Percentiles rank a stretch among this genome's conserved stretches.
phyloP scores from a whole-genome alignment of 75 land plant genomes.

The Pseudotsuga menziesii region DNA sequence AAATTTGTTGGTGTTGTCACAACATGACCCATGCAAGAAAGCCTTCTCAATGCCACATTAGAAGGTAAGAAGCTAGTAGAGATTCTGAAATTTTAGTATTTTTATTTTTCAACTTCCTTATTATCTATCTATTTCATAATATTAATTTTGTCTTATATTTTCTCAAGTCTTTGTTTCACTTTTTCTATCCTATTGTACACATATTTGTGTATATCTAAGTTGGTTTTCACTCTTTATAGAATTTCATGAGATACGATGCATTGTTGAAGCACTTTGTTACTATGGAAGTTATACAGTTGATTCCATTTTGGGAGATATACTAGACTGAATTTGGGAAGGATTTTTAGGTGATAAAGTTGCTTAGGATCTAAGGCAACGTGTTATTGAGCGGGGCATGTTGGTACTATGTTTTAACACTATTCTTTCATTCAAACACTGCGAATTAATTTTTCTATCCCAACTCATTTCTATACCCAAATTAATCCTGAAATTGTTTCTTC shows the following conservation, averaged over 20 bases:
- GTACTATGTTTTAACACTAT: not conserved
- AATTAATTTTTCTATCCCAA: not conserved
- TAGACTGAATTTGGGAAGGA: slow-evolving; percentile 86
- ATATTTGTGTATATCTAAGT: too few species aligned
- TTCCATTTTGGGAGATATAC: slow-evolving; percentile 71
- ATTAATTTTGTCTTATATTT: not conserved
- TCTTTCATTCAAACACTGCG: not conserved
- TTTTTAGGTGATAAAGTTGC: slow-evolving; percentile 70
- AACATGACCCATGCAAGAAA: slow-evolving; percentile 97
- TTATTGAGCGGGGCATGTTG: slow-evolving; percentile 99
- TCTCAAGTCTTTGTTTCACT: not conserved
- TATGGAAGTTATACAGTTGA: slow-evolving; percentile 98
- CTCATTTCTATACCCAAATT: not conserved
- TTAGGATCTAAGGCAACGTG: slow-evolving; percentile 80
- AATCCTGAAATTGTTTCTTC: not conserved
- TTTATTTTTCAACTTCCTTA: not conserved
- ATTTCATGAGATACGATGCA: slow-evolving; percentile 25
- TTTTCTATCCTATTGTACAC: not conserved
- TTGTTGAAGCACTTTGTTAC: slow-evolving; percentile 85
- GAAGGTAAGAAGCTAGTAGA: slow-evolving; percentile 96
- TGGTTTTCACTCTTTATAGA: not conserved
- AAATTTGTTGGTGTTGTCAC: slow-evolving; percentile 97
- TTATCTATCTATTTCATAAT: not conserved
- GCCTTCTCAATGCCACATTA: slow-evolving; percentile 83
- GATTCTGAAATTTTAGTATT: slow-evolving; percentile 79